Percentiles rank a stretch among this genome's conserved stretches.
Evolutionary conservation across 2,329 filamentous ascomycete genomes (phyloP).

Genomic region (Alternaria consortialis): DNA sequence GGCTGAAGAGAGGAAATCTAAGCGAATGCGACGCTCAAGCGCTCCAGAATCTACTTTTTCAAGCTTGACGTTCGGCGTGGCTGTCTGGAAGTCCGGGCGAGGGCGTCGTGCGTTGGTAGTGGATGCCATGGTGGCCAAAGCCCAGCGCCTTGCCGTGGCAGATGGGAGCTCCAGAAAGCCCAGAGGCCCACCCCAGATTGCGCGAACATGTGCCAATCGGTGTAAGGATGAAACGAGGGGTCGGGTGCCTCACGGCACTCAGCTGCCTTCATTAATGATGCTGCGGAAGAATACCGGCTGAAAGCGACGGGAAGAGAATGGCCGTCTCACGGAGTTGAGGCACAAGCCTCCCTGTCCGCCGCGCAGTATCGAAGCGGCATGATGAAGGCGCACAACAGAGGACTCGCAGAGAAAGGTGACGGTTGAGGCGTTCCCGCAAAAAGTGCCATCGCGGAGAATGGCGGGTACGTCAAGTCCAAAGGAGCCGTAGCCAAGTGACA

Average conservation of each 20-base stretch:
- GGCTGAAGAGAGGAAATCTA: constrained; percentile 5
- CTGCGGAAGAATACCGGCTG: constrained; percentile 42
- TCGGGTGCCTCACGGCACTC: constrained; percentile 20
- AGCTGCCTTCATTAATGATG: constrained; percentile 33
- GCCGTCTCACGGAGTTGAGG: constrained; percentile 13
- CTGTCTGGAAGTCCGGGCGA: constrained; percentile 16
- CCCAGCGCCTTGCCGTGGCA: constrained; percentile 13
- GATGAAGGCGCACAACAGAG: constrained; percentile 11
- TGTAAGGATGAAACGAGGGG: constrained; percentile 33
- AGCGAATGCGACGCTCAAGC: constrained; percentile 3
- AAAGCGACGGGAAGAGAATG: constrained; percentile 29
- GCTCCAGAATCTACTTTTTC: constrained; percentile 9
- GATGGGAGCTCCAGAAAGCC: not conserved
- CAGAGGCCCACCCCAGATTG: constrained; percentile 21
- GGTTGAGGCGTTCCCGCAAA: constrained; percentile 1
- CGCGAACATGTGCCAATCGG: constrained; percentile 27
- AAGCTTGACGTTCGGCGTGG: constrained; percentile 14
- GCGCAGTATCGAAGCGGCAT: constrained; percentile 9
- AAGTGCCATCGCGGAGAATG: constrained; percentile 15
- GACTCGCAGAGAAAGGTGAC: constrained; percentile 1
- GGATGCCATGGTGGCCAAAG: constrained; percentile 5
- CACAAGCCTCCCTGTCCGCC: constrained; percentile 2
- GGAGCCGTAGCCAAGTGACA: constrained; percentile 22
- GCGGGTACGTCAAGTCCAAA: constrained; percentile 8
- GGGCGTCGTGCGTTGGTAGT: constrained; percentile 8